These are phyloP conservation scores for Spinellus fusiger DNA, from an alignment of 192 early-diverging fungal species.

Conservation along the genomic window DNA sequence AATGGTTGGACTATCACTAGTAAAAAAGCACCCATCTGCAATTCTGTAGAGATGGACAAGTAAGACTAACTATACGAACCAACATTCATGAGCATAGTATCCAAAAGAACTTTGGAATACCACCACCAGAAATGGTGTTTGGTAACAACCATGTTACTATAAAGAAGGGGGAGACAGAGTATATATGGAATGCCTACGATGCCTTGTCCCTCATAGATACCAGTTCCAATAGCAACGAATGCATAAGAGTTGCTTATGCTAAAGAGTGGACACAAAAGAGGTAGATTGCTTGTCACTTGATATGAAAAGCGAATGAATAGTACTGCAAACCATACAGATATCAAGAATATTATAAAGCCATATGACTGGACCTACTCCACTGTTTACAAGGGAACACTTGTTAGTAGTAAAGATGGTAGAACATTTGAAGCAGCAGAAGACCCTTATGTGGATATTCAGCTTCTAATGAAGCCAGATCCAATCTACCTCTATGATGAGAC, in stretches of 20 bases:
- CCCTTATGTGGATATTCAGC: conserved; percentile 66
- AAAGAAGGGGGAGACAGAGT: conserved; percentile 47
- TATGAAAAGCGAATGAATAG: conserved; percentile 15
- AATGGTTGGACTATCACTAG: conserved; percentile 47
- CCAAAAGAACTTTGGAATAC: conserved; percentile 55
- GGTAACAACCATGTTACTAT: conserved; percentile 76
- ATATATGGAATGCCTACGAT: conserved; percentile 64
- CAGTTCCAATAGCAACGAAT: conserved; percentile 56
- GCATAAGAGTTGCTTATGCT: conserved; percentile 81
- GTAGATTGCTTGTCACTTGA: conserved; percentile 29
- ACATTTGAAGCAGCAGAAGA: conserved; percentile 29
- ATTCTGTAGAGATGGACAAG: conserved; percentile 50
- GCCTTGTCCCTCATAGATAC: conserved; percentile 71
- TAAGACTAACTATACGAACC: conserved; percentile 17
- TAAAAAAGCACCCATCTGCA: conserved; percentile 46
- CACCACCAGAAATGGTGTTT: conserved; percentile 96
- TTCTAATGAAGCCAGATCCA: conserved; percentile 69
- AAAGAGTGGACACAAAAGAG: conserved; percentile 80
- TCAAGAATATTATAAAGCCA: conserved; percentile 82
- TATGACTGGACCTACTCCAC: conserved; percentile 98
- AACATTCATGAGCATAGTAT: conserved; percentile 21
- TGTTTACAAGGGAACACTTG: conserved; percentile 62
- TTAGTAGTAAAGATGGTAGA: background rate
- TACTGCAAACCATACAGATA: conserved; percentile 49
- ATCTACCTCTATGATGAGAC: conserved; percentile 95